A percentile compares a stretch with the other conserved stretches of the same genome.
Evolutionary conservation across 1,284 basidiomycete genomes (phyloP).

Genomic region (Kwoniella shivajii): DNA sequence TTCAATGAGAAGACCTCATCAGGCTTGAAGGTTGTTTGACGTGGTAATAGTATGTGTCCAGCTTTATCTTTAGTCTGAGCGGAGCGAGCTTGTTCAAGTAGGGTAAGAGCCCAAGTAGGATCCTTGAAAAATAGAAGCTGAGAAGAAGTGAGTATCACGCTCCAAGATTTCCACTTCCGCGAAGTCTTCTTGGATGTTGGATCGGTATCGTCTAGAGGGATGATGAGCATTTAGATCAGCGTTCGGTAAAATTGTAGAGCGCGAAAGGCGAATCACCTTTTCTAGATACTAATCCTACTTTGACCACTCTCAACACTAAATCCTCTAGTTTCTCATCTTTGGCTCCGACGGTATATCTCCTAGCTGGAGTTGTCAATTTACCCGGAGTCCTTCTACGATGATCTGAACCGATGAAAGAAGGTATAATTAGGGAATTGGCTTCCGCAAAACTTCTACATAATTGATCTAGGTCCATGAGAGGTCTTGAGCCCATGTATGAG

Average conservation of each 20-base stretch:
- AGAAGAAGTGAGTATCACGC: slow-evolving; percentile 82
- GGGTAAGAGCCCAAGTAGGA: slow-evolving; percentile 64
- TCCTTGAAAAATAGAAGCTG: slow-evolving; percentile 94
- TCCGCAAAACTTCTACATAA: slow-evolving; percentile 69
- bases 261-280: slow-evolving; percentile 59
- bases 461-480: slow-evolving; percentile 69
- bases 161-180: slow-evolving; percentile 87
- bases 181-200: slow-evolving; percentile 75
- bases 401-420: slow-evolving; percentile 1
- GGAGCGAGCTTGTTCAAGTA: slow-evolving; percentile 60
- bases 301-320: slow-evolving; percentile 70
- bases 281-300: slow-evolving; percentile 77
- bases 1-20: slow-evolving; percentile 84
- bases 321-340: slow-evolving; percentile 8
- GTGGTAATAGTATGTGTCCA: slow-evolving; percentile 55
- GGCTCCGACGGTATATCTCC: slow-evolving; percentile 1
- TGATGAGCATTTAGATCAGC: slow-evolving; percentile 9
- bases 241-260: not conserved
- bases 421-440: slow-evolving; percentile 55
- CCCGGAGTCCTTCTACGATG: slow-evolving; percentile 3
- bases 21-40: slow-evolving; percentile 70
- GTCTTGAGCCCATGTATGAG: slow-evolving; percentile 70
- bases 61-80: slow-evolving; percentile 32
- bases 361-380: slow-evolving; percentile 12
- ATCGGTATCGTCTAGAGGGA: slow-evolving; percentile 64